Base-by-base conservation (phyloP, 2,329 filamentous ascomycete species). In the Fusarium torreyae region DNA sequence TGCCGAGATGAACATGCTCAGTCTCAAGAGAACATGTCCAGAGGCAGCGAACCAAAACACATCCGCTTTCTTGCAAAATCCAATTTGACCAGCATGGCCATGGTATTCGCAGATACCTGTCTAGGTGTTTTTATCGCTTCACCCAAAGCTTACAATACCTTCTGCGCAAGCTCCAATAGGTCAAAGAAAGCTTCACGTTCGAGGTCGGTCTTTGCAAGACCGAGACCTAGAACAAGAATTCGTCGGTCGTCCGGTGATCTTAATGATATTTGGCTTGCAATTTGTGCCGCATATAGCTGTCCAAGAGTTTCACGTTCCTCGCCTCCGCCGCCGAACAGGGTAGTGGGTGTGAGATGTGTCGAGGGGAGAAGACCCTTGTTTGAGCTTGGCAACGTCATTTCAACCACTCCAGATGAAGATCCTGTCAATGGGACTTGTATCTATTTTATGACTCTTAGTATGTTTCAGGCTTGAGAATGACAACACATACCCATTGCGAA, bases 281-380 rank as follows among this genome's bases (percentile, higher is more conserved):
- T 91, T 75, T 98, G 95, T 43, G 93, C 93, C 4, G 94, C 94
- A 75, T 97, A 91, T 3, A 98, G 88, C 78, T 98, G 94, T 2
- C 94, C 95, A 7, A 97, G 80, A 1, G 92, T 93, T 76, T 98
- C 94, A 43, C 94, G 87, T 46, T 92, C 90, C 53, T 91, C 86
- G 33, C 91, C 89, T 45, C 94, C 94, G 11, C 92, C 94, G 4
- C 96, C 96, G 1, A 99, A 85, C 4, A 99, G 83, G 0, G 94
- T 97, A 38, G 90, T 95, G 2, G 96, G 93, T 1, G 93, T 97
- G 42, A 98, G 85, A 73, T 96, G 91, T 34, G 90, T 86, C 57
- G 94, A 88, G 1, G 96, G 96, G 1, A 98, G 87, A 14, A 87
- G 78, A n/a, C 81, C 81, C 7, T 79, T 74, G 46, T 78, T 80